Evolutionary conservation across 257 asterid genomes (phyloP).

Genomic region (Ocimum tenuiflorum): DNA sequence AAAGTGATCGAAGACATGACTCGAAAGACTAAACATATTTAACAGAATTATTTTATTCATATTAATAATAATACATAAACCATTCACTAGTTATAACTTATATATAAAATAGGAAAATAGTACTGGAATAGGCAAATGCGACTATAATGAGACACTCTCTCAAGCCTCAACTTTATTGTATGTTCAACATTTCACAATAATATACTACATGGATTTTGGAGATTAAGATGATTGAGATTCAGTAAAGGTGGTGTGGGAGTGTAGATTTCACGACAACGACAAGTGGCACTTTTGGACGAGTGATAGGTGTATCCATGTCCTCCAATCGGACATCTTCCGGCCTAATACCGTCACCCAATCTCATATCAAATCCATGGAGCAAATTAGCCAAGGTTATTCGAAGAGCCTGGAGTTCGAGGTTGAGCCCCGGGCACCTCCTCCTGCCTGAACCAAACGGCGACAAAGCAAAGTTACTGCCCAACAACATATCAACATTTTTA

Average conservation of each 20-base stretch:
- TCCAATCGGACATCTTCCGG: slow-evolving; percentile 25
- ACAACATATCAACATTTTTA: slow-evolving; percentile 1
- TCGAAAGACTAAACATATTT: no score
- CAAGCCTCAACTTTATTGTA: no score
- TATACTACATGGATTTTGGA: no score
- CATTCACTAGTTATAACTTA: no score
- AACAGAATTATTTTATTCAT: no score
- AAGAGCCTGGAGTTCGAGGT: slow-evolving; percentile 19
- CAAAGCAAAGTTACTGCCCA: slow-evolving; percentile 16
- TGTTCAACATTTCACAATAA: no score
- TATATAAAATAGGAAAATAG: no score
- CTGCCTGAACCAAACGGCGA: slow-evolving; percentile 30
- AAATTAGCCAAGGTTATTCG: slow-evolving; percentile 29
- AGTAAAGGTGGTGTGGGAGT: slow-evolving; percentile 5
- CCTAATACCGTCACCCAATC: slow-evolving; percentile 16
- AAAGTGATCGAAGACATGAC: no score
- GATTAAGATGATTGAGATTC: no score
- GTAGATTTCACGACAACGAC: slow-evolving; percentile 7
- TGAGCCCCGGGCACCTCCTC: slow-evolving; percentile 22
- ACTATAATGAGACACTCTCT: no score
- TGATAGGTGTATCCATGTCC: slow-evolving; percentile 14
- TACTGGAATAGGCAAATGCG: no score
- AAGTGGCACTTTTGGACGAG: slow-evolving; percentile 22
- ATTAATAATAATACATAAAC: no score
- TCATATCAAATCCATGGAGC: slow-evolving; percentile 30